phyloP scores from a whole-genome alignment of 2,329 filamentous ascomycete genomes.

The Thielaviopsis cerberus region DNA sequence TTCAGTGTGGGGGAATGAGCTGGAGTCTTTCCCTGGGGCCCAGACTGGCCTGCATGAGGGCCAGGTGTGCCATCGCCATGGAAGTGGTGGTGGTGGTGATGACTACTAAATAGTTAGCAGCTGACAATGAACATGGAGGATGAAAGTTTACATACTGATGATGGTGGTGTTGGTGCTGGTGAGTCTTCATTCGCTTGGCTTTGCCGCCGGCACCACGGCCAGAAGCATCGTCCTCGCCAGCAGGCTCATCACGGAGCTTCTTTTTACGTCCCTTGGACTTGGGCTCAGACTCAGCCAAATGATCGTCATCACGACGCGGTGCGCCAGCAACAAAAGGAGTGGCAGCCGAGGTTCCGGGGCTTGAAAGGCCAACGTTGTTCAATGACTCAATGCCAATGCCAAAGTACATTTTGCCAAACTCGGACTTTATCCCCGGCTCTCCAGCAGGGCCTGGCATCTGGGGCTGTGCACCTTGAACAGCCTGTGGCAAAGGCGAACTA shows the following conservation, averaged over 20 bases:
- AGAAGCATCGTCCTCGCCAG: constrained; percentile 45
- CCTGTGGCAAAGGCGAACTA: constrained; percentile 75
- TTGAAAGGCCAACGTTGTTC: constrained; percentile 31
- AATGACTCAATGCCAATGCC: constrained; percentile 52
- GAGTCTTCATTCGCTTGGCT: constrained; percentile 51
- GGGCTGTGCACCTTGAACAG: constrained; percentile 77
- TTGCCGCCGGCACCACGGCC: constrained; percentile 40
- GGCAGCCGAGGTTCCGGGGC: constrained; percentile 26
- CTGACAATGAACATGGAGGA: not conserved
- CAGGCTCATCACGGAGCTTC: constrained; percentile 61
- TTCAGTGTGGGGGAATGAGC: not conserved
- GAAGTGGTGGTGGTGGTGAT: constrained; percentile 35
- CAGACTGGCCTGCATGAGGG: not conserved
- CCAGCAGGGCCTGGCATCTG: constrained; percentile 60
- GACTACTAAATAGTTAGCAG: constrained; percentile 3
- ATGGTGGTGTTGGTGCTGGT: constrained; percentile 36
- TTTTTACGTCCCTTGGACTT: constrained; percentile 30
- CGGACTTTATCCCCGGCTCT: constrained; percentile 81
- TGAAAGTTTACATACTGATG: constrained; percentile 36
- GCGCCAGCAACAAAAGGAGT: constrained; percentile 19
- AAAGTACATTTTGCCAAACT: constrained; percentile 86
- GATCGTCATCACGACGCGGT: constrained; percentile 34
- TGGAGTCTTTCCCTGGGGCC: not conserved
- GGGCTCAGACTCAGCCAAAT: constrained; percentile 28
- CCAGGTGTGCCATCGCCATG: constrained; percentile 29